phyloP scores from a whole-genome alignment of 164 flowering plant species.

The Aristolochia californica region DNA sequence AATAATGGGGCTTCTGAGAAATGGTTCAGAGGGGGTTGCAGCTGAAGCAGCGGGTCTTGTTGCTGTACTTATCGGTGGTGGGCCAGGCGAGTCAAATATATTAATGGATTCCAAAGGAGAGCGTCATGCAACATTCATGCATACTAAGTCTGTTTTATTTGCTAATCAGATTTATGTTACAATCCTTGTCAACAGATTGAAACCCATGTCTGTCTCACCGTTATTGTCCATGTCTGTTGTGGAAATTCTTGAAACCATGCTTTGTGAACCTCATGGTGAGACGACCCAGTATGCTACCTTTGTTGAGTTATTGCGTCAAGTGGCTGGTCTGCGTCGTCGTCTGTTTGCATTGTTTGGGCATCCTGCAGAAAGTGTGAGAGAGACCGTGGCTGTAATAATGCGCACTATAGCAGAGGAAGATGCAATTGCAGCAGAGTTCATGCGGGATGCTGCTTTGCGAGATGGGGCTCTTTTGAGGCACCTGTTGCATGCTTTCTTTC shows the following conservation, averaged over 20 bases:
- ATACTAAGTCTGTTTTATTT: conserved; percentile 85
- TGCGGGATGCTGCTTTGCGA: conserved; percentile 98
- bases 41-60: conserved; percentile 91
- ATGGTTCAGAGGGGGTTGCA: conserved; percentile 95
- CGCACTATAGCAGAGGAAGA: conserved; percentile 99
- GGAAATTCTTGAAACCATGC: conserved; percentile 97
- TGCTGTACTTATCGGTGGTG: conserved; percentile 91
- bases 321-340: conserved; percentile 88
- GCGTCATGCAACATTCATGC: conserved; percentile 88
- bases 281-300: conserved; percentile 88
- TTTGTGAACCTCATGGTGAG: conserved; percentile 95
- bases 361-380: conserved; percentile 97
- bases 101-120: conserved; percentile 88
- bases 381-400: conserved; percentile 94
- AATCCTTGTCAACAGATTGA: conserved; percentile 76
- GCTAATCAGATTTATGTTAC: conserved; percentile 55
- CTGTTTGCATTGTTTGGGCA: conserved; percentile 96
- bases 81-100: conserved; percentile 64
- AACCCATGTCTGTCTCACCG: conserved; percentile 91
- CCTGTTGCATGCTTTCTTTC: conserved; percentile 81
- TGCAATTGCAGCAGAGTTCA: conserved; percentile 99
- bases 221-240: conserved; percentile 88
- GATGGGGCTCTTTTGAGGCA: conserved; percentile 96
- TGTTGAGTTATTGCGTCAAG: conserved; percentile 92
- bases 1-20: conserved; percentile 96